These are phyloP conservation scores for Avena eriantha DNA, from an alignment of 176 grass and related monocot genomes.

Conservation along the genomic window DNA sequence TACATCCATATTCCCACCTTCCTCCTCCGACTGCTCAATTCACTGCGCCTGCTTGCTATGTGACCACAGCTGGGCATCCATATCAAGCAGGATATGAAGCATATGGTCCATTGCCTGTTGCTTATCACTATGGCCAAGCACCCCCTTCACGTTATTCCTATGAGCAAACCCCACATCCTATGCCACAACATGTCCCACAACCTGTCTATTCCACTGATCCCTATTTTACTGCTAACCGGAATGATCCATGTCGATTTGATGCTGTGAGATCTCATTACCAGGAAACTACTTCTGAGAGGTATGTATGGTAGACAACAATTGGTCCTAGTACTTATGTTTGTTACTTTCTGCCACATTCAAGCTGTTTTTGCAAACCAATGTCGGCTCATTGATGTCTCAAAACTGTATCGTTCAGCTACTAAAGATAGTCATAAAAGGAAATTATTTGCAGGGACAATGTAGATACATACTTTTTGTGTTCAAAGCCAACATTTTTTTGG, in stretches of 20 bases:
- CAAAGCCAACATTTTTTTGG: background rate
- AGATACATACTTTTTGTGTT: slow-evolving; percentile 13
- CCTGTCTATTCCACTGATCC: slow-evolving; percentile 30
- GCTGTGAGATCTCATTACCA: slow-evolving; percentile 36
- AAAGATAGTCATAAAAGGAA: background rate
- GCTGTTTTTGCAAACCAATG: background rate
- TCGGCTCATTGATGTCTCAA: background rate
- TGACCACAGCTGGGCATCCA: slow-evolving; percentile 17
- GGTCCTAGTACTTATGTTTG: background rate
- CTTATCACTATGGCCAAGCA: slow-evolving; percentile 35
- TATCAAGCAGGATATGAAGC: slow-evolving; percentile 35
- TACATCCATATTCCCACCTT: slow-evolving; percentile 33
- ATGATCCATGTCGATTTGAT: slow-evolving; percentile 36
- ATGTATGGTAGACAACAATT: slow-evolving; percentile 30
- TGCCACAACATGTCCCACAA: slow-evolving; percentile 12
- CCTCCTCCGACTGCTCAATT: slow-evolving; percentile 16
- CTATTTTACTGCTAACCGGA: slow-evolving; percentile 33
- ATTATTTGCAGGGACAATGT: slow-evolving; percentile 6
- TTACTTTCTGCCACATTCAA: slow-evolving; percentile 18
- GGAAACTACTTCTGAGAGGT: slow-evolving; percentile 46
- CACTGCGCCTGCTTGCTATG: background rate
- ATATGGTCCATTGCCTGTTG: slow-evolving; percentile 21
- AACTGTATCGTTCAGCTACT: slow-evolving; percentile 12
- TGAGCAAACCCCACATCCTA: slow-evolving; percentile 17
- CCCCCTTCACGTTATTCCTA: slow-evolving; percentile 18